Percentiles rank a stretch among this genome's conserved stretches.
phyloP scores from a whole-genome alignment of 805 yeast species.

The Yamadazyma insecticola region DNA sequence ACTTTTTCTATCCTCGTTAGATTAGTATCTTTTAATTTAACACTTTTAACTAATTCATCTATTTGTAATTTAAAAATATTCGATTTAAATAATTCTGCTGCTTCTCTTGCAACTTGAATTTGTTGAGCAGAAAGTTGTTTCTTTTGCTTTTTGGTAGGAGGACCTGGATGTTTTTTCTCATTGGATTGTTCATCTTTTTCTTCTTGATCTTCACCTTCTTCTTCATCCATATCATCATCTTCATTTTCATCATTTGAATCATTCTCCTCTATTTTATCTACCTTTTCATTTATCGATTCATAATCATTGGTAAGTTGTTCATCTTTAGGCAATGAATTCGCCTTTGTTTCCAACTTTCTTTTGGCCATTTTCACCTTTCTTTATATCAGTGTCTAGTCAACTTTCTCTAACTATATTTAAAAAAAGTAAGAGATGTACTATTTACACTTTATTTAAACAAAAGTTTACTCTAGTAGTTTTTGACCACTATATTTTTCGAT shows the following conservation, averaged over 20 bases:
- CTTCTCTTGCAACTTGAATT: constrained; percentile 85
- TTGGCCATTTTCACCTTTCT: too few relatives aligned
- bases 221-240: constrained; percentile 1
- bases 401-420: too few relatives aligned
- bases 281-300: background rate
- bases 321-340: too few relatives aligned
- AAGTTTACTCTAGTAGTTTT: too few relatives aligned
- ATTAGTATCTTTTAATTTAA: constrained; percentile 67
- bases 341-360: too few relatives aligned
- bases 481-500: too few relatives aligned
- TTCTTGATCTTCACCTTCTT: constrained; percentile 10
- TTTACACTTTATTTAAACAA: too few relatives aligned
- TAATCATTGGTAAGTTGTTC: too few relatives aligned
- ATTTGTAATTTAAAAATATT: constrained; percentile 93
- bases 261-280: background rate
- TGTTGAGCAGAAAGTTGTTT: constrained; percentile 65
- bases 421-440: too few relatives aligned
- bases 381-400: too few relatives aligned
- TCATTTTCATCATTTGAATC: constrained; percentile 1
- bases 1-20: constrained; percentile 66
- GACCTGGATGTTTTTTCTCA: constrained; percentile 8
- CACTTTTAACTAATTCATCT: constrained; percentile 82
- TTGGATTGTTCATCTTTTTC: constrained; percentile 4
- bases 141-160: constrained; percentile 30
- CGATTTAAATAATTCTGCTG: constrained; percentile 90